A percentile compares a stretch with the other conserved stretches of the same genome.
These are phyloP conservation scores for Tolypocladium paradoxum DNA, from an alignment of 2,329 filamentous ascomycete species.

Conservation along the genomic window DNA sequence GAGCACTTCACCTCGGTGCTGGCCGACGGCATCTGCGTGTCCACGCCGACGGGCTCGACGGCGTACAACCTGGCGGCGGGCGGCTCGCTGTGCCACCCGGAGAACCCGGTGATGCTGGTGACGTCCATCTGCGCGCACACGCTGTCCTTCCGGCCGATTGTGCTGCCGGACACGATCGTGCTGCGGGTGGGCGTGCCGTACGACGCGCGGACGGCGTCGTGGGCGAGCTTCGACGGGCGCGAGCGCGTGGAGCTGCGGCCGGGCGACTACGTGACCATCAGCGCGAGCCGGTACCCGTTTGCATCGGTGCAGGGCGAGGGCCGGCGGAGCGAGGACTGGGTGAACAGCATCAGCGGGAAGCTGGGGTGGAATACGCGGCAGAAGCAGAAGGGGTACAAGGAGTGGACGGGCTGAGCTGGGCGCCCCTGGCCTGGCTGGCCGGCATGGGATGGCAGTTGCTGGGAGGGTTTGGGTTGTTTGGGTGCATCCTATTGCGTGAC, in stretches of 20 bases:
- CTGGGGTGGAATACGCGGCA: slow-evolving; percentile 73
- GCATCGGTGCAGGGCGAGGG: slow-evolving; percentile 64
- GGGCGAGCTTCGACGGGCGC: slow-evolving; percentile 96
- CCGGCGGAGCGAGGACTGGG: slow-evolving; percentile 64
- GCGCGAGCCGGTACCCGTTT: slow-evolving; percentile 70
- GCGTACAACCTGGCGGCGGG: slow-evolving; percentile 94
- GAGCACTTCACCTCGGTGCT: slow-evolving; percentile 91
- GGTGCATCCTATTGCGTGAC: neutral
- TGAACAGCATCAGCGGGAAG: slow-evolving; percentile 70
- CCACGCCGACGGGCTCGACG: slow-evolving; percentile 88
- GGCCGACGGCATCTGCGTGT: slow-evolving; percentile 86
- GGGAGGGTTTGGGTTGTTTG: neutral
- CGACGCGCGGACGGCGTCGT: slow-evolving; percentile 76
- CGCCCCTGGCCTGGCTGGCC: neutral
- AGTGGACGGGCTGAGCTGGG: slow-evolving; percentile 29
- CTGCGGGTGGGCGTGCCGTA: slow-evolving; percentile 91
- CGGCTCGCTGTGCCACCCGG: slow-evolving; percentile 89
- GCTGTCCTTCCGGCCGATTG: slow-evolving; percentile 90
- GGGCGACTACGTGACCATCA: slow-evolving; percentile 78
- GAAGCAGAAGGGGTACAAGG: slow-evolving; percentile 55
- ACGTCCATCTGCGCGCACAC: slow-evolving; percentile 94
- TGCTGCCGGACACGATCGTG: slow-evolving; percentile 91
- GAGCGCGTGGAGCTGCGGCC: slow-evolving; percentile 72
- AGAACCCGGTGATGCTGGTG: slow-evolving; percentile 91
- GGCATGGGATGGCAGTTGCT: neutral